Evolutionary conservation across 352 stramenopile species (phyloP), one percentile per base, ranked within the genome.

Genomic region (Globisporangium perplexum): DNA sequence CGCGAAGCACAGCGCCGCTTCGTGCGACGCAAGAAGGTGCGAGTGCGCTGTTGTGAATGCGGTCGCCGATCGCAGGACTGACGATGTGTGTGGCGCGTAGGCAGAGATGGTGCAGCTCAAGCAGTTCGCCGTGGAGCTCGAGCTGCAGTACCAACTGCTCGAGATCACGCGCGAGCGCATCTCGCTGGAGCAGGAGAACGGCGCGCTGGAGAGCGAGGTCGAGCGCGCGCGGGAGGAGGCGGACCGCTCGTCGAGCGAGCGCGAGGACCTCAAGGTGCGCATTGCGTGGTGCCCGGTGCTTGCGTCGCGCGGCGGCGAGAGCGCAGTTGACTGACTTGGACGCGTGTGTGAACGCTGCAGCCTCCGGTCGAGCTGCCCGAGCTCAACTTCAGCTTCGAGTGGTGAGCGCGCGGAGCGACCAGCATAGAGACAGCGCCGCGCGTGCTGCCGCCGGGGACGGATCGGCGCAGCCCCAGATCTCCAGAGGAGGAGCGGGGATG

Each of bases 1-100:
- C 67, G 71, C 35, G 71, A 81, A 63, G 71, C 70, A 5, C 71
- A 81, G 62, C 55, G 71, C 12, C 36, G 71, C 22, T 81, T 81
- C 45, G 70, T 81, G 5, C 68, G 74, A 53, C 66, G 71, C 59
- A 81, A 81, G 55, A 81, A 81, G 65, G 70, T 78, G 33, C 53
- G 59, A 46, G n/a, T 7, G 41, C 18, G 14, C 12, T 22, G 11
- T 4, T 22, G 36, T 17, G 30, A 12, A 35, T 43, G 14, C 8
- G 36, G 22, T 22, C 6, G 18, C 12, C 7, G 14, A 14, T 2
- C 10, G 15, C 18, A 23, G 39, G 39, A 45, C 39, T 23, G 6
- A 24, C 33, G 18, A 15, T 5, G 4, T 20, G 18, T 15, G 18
- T 17, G 17, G 33, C 6, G 22, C 2, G n/a, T n/a, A 60, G 44